These are phyloP conservation scores for Xylaria sp. DNA, from an alignment of 2,329 filamentous ascomycete genomes.

Conservation along the genomic window DNA sequence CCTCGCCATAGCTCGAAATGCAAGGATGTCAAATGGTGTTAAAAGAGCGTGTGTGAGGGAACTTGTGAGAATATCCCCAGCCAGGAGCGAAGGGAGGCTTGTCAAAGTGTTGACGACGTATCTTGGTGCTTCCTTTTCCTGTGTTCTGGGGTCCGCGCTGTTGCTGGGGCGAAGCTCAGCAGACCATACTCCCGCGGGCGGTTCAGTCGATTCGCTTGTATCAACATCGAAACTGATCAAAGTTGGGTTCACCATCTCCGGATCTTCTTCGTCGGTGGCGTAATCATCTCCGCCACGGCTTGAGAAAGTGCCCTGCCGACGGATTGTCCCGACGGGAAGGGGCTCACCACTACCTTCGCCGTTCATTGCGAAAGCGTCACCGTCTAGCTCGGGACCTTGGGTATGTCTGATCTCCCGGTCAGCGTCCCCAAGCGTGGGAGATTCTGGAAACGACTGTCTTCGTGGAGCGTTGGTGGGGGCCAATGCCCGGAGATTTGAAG, in stretches of 20 bases:
- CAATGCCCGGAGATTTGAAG: slow-evolving; percentile 23
- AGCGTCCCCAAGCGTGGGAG: slow-evolving; percentile 48
- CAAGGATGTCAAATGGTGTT: slow-evolving; percentile 60
- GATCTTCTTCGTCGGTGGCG: slow-evolving; percentile 66
- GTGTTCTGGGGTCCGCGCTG: slow-evolving; percentile 48
- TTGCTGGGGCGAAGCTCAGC: slow-evolving; percentile 67
- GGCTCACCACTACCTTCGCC: slow-evolving; percentile 46
- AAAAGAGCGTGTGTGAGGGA: slow-evolving; percentile 57
- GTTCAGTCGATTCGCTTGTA: slow-evolving; percentile 63
- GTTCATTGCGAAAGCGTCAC: slow-evolving; percentile 48
- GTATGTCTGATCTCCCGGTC: slow-evolving; percentile 49
- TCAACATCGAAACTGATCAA: slow-evolving; percentile 72
- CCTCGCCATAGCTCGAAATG: slow-evolving; percentile 59
- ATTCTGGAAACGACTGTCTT: slow-evolving; percentile 46
- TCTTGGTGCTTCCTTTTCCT: slow-evolving; percentile 49
- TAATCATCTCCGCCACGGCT: slow-evolving; percentile 60
- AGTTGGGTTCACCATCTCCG: slow-evolving; percentile 65
- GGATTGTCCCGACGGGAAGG: slow-evolving; percentile 50
- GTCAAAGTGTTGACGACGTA: slow-evolving; percentile 64
- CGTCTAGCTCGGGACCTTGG: slow-evolving; percentile 40
- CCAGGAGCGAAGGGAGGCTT: slow-evolving; percentile 60
- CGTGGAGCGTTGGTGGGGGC: slow-evolving; percentile 27
- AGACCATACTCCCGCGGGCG: slow-evolving; percentile 66
- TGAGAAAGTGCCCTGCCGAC: slow-evolving; percentile 61
- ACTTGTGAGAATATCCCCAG: slow-evolving; percentile 60